Evolutionary conservation across 2,329 filamentous ascomycete genomes (phyloP).

Genomic region (Paracorniculantispora psalliotae): DNA sequence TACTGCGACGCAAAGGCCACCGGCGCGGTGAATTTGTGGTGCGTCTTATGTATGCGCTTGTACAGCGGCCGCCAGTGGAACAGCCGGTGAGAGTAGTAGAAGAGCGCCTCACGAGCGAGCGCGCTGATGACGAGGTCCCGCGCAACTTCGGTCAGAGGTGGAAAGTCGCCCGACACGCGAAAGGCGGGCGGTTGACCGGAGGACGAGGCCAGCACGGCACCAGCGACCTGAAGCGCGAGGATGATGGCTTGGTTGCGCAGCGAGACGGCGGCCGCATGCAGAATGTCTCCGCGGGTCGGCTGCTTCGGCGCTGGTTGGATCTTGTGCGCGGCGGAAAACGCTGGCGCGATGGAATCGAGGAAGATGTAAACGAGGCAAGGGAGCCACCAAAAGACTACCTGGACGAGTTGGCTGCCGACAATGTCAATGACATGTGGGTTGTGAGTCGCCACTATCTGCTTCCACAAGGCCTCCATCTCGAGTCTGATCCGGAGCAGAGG

Average conservation of each 20-base stretch:
- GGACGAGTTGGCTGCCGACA: slow-evolving; percentile 34
- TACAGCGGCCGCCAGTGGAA: slow-evolving; percentile 47
- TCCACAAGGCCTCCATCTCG: slow-evolving; percentile 17
- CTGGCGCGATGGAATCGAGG: slow-evolving; percentile 40
- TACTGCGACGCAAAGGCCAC: slow-evolving; percentile 52
- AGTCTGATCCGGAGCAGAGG: neutral
- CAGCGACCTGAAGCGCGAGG: slow-evolving; percentile 25
- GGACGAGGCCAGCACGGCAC: slow-evolving; percentile 15
- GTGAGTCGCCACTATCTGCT: slow-evolving; percentile 21
- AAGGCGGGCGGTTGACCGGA: slow-evolving; percentile 28
- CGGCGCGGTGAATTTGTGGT: slow-evolving; percentile 52
- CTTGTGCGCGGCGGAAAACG: slow-evolving; percentile 47
- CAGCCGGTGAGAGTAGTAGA: slow-evolving; percentile 52
- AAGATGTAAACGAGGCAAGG: slow-evolving; percentile 37
- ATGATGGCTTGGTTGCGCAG: slow-evolving; percentile 43
- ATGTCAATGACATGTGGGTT: slow-evolving; percentile 34
- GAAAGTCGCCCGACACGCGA: slow-evolving; percentile 33
- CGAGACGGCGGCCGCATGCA: slow-evolving; percentile 39
- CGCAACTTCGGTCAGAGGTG: slow-evolving; percentile 30
- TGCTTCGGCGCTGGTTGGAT: slow-evolving; percentile 48
- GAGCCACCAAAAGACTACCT: slow-evolving; percentile 43
- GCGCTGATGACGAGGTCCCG: slow-evolving; percentile 38
- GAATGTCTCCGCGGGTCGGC: slow-evolving; percentile 40
- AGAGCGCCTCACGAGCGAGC: slow-evolving; percentile 43
- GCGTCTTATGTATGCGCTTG: slow-evolving; percentile 47